Conservation (phyloP, 495 filamentous ascomycete genomes). For the Neurospora sp. region DNA sequence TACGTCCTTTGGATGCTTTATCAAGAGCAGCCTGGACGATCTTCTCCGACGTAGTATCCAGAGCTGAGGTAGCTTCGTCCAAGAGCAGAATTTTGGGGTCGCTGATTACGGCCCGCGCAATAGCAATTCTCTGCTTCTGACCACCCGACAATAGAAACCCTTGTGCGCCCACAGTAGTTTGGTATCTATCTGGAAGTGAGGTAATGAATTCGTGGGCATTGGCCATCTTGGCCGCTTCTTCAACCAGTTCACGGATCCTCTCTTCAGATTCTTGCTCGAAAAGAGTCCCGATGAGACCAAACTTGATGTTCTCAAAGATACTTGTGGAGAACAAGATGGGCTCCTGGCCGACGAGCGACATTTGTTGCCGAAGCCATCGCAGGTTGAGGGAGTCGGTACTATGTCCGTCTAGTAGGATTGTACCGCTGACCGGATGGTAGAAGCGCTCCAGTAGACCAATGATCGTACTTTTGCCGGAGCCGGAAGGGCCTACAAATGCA, state of each 20-base stretch:
- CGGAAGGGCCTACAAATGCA: constrained; percentile 73
- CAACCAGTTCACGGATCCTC: constrained; percentile 52
- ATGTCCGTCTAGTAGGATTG: constrained; percentile 32
- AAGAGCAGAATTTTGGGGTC: constrained; percentile 83
- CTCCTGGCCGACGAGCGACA: constrained; percentile 64
- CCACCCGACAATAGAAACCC: constrained; percentile 48
- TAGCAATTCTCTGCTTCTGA: background rate
- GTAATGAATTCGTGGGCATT: constrained; percentile 84
- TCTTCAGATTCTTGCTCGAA: constrained; percentile 44
- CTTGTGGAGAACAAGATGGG: constrained; percentile 51
- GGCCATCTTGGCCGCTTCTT: constrained; percentile 76
- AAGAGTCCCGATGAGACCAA: constrained; percentile 52
- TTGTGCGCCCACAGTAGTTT: constrained; percentile 82
- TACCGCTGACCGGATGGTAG: constrained; percentile 61
- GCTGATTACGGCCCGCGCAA: constrained; percentile 70
- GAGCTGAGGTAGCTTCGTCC: constrained; percentile 80
- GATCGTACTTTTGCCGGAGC: constrained; percentile 82
- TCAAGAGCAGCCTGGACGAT: constrained; percentile 85
- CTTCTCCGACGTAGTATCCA: constrained; percentile 83
- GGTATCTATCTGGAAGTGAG: constrained; percentile 66
- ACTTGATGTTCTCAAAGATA: constrained; percentile 59
- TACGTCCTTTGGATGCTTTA: constrained; percentile 45
- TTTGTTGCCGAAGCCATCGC: constrained; percentile 68
- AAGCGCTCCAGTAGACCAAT: constrained; percentile 81
- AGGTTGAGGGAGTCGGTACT: constrained; percentile 67